Percentiles rank a stretch among this genome's conserved stretches.
Conservation (phyloP, 257 asterid genomes). For the Prunella vulgaris region DNA sequence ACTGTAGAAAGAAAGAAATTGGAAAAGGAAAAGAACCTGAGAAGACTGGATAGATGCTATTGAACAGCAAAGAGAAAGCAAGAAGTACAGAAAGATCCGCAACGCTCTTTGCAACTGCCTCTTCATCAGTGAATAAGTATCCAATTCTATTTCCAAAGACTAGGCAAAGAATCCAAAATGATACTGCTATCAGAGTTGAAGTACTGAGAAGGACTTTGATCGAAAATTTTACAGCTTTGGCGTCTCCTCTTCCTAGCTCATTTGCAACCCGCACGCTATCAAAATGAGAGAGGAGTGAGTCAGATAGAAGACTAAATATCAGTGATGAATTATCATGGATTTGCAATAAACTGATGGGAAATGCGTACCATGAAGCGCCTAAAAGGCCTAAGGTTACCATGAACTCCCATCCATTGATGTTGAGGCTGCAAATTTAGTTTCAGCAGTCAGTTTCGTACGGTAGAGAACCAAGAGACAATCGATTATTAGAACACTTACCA, state of each 20-base stretch:
- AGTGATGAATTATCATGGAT: not conserved
- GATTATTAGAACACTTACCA: conserved; percentile 43
- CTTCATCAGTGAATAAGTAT: conserved; percentile 58
- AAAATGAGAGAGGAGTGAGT: not conserved
- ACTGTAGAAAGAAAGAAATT: not conserved
- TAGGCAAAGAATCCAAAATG: conserved; percentile 49
- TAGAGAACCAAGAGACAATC: not conserved
- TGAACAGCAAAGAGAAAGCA: conserved; percentile 73
- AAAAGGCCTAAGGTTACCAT: conserved; percentile 78
- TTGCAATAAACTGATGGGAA: not conserved
- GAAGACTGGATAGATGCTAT: conserved; percentile 80
- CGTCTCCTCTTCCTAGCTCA: conserved; percentile 88
- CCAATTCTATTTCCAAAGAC: conserved; percentile 64
- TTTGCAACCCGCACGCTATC: conserved; percentile 85
- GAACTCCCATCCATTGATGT: conserved; percentile 79
- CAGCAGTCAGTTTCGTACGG: conserved; percentile 2
- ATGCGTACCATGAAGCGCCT: conserved; percentile 70
- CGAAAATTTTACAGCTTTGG: conserved; percentile 67
- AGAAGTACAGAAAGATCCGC: conserved; percentile 68
- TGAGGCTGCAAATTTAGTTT: conserved; percentile 42
- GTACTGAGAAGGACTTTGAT: conserved; percentile 56
- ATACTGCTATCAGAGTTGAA: conserved; percentile 52
- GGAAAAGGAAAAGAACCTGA: conserved; percentile 41
- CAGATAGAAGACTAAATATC: not conserved
- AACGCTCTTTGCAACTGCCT: conserved; percentile 52